phyloP scores from a whole-genome alignment of 169 alveolate genomes.

The Cyclospora cayetanensis region DNA sequence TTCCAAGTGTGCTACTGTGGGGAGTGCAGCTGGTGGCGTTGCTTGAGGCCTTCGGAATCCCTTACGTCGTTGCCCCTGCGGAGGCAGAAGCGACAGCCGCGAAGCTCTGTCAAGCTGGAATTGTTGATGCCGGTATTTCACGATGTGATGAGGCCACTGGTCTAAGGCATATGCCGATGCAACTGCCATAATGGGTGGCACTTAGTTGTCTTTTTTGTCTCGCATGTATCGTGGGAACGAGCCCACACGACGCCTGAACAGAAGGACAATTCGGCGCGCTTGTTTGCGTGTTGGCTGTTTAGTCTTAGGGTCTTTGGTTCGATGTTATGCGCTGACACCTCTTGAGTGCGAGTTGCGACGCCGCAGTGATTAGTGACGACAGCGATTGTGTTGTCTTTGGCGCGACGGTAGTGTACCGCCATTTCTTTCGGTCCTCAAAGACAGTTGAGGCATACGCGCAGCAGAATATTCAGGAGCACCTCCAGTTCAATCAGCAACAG shows the following conservation, averaged over 20 bases:
- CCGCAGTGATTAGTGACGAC: conserved; percentile 95
- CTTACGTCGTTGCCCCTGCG: conserved; percentile 94
- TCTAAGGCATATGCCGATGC: too few relatives aligned
- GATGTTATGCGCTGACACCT: too few relatives aligned
- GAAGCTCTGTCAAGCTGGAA: conserved; percentile 65
- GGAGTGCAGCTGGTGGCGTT: conserved; percentile 77
- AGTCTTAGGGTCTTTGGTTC: too few relatives aligned
- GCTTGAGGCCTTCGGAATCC: conserved; percentile 91
- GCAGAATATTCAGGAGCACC: conserved; percentile 77
- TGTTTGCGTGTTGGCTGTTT: too few relatives aligned
- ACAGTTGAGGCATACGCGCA: conserved; percentile 88
- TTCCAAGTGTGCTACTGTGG: background rate
- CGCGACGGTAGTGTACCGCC: conserved; percentile 89
- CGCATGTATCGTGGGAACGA: too few relatives aligned
- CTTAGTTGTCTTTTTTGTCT: too few relatives aligned
- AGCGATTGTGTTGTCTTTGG: conserved; percentile 94
- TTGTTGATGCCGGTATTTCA: too few relatives aligned
- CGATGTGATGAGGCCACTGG: too few relatives aligned
- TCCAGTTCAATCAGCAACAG: conserved; percentile 88
- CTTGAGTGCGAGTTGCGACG: too few relatives aligned
- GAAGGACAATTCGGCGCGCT: too few relatives aligned
- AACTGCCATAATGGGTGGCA: too few relatives aligned
- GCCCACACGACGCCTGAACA: too few relatives aligned
- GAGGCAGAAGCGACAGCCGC: conserved; percentile 98
- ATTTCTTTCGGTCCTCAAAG: conserved; percentile 83